These are phyloP conservation scores for Metarhizium guizhouense DNA, from an alignment of 2,329 filamentous ascomycete species.

Conservation along the genomic window DNA sequence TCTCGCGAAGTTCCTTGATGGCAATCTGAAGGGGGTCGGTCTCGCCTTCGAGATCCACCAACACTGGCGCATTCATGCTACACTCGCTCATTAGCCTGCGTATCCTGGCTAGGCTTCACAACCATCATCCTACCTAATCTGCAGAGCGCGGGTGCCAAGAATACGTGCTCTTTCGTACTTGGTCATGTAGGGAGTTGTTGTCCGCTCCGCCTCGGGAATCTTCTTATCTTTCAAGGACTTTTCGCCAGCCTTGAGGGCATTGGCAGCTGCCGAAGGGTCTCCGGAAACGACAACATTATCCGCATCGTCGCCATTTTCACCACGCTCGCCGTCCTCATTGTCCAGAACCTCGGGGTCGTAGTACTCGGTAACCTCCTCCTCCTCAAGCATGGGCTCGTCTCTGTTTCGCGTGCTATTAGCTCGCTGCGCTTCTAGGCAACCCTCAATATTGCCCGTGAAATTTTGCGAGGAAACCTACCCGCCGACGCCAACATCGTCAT, in stretches of 20 bases:
- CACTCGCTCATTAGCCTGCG: conserved; percentile 9
- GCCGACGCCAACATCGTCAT: conserved; percentile 51
- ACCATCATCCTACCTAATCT: conserved; percentile 70
- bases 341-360: conserved; percentile 47
- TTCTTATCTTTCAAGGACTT: conserved; percentile 69
- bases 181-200: conserved; percentile 97
- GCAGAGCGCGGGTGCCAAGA: conserved; percentile 82
- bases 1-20: conserved; percentile 93
- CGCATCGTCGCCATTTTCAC: conserved; percentile 45
- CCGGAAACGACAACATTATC: conserved; percentile 53
- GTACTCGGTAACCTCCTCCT: conserved; percentile 54
- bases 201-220: conserved; percentile 78
- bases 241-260: conserved; percentile 41
- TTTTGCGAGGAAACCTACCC: conserved; percentile 34
- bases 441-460: background rate
- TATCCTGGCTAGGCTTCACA: background rate
- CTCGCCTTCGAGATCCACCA: conserved; percentile 95
- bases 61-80: conserved; percentile 94
- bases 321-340: conserved; percentile 41
- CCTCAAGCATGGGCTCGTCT: conserved; percentile 64
- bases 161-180: conserved; percentile 97
- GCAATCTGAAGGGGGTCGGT: conserved; percentile 96
- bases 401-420: conserved; percentile 27
- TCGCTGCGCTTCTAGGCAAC: background rate
- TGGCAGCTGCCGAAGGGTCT: conserved; percentile 52